A percentile compares a stretch with the other conserved stretches of the same genome.
Conservation (phyloP, 192 early-diverging fungal genomes). For the Coemansia sp. region DNA sequence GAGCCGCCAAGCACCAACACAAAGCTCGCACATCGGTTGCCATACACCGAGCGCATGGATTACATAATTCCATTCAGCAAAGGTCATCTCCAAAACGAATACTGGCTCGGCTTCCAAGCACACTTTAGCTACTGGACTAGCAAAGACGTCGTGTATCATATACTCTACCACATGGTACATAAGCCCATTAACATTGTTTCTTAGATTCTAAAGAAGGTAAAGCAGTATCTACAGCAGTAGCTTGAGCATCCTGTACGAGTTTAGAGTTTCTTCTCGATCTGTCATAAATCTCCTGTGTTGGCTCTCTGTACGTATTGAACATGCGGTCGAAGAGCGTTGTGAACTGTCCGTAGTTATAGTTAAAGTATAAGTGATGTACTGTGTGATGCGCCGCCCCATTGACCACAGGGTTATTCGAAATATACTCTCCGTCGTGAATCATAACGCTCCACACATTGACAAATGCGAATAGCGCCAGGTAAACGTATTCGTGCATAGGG, state of each 20-base stretch:
- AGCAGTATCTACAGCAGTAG: constrained; percentile 61
- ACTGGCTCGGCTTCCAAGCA: constrained; percentile 55
- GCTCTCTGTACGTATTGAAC: constrained; percentile 71
- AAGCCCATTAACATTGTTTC: constrained; percentile 16
- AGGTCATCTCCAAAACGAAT: constrained; percentile 52
- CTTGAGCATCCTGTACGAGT: constrained; percentile 66
- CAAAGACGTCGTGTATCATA: constrained; percentile 49
- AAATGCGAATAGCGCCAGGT: constrained; percentile 80
- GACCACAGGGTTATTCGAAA: constrained; percentile 68
- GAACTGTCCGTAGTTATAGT: constrained; percentile 99
- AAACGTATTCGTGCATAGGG: constrained; percentile 92
- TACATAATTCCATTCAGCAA: constrained; percentile 54
- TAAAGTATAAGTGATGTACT: constrained; percentile 98
- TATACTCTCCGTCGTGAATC: constrained; percentile 94
- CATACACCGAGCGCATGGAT: constrained; percentile 56
- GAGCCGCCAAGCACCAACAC: constrained; percentile 6
- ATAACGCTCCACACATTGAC: constrained; percentile 96
- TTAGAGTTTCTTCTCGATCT: constrained; percentile 62
- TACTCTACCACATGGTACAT: constrained; percentile 41
- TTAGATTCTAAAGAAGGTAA: constrained; percentile 35
- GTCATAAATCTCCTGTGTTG: constrained; percentile 69
- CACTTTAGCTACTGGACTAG: constrained; percentile 57
- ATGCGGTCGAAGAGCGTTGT: constrained; percentile 92
- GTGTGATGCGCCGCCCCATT: constrained; percentile 95
- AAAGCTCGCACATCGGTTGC: constrained; percentile 17